Conservation (phyloP, 345 rosid species). For the Lumnitzera racemosa region DNA sequence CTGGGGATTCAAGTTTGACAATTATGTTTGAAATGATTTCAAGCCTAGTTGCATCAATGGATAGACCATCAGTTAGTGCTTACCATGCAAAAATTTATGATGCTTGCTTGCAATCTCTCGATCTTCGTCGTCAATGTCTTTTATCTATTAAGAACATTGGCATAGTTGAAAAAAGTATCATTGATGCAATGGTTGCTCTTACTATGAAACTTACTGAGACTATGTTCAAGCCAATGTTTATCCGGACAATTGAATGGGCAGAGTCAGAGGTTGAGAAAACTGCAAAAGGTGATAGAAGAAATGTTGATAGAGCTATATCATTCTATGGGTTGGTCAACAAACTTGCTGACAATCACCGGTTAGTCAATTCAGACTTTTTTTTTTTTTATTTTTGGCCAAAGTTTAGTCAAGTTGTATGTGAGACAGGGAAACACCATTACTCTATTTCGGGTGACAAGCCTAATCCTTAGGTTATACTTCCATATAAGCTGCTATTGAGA, state of each 20-base stretch:
- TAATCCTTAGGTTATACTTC: too few relatives aligned
- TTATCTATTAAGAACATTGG: conserved; percentile 47
- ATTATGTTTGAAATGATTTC: conserved; percentile 73
- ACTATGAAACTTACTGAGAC: conserved; percentile 92
- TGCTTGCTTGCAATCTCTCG: conserved; percentile 74
- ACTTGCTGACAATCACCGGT: conserved; percentile 87
- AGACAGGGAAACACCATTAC: not conserved
- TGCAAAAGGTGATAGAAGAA: conserved; percentile 27
- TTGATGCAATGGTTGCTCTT: conserved; percentile 47
- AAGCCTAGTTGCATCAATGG: conserved; percentile 58
- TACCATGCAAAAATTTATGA: conserved; percentile 62
- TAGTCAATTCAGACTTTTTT: conserved; percentile 6
- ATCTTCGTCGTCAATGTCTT: conserved; percentile 67
- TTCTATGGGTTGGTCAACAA: conserved; percentile 66
- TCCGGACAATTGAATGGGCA: conserved; percentile 76
- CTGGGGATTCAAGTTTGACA: conserved; percentile 68
- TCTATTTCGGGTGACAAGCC: too few relatives aligned
- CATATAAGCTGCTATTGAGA: too few relatives aligned
- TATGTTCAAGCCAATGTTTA: conserved; percentile 88
- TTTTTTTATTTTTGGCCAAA: not conserved
- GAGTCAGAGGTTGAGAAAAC: conserved; percentile 51
- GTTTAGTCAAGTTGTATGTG: not conserved
- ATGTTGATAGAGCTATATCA: conserved; percentile 58
- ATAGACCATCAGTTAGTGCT: conserved; percentile 54
- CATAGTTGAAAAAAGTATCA: conserved; percentile 65